phyloP scores from a whole-genome alignment of 805 yeast species.

The Millerozyma acaciae region DNA sequence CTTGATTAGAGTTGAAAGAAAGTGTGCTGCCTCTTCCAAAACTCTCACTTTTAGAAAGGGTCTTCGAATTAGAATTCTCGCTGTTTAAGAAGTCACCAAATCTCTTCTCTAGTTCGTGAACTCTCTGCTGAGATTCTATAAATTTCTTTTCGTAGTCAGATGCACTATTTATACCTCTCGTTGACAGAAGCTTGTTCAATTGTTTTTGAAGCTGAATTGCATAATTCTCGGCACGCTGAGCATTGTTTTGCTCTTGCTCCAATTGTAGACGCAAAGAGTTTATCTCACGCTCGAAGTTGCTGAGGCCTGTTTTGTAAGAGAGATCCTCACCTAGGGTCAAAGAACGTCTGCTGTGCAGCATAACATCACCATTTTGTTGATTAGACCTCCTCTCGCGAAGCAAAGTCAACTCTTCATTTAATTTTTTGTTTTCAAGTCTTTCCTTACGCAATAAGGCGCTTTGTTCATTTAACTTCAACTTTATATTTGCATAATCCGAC shows the following conservation, averaged over 20 bases:
- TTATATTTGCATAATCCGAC: constrained; percentile 46
- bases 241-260: constrained; percentile 49
- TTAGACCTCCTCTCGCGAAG: constrained; percentile 63
- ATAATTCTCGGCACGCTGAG: constrained; percentile 48
- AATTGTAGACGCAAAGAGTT: constrained; percentile 46
- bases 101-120: constrained; percentile 29
- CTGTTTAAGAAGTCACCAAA: constrained; percentile 21
- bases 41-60: constrained; percentile 31
- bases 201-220: constrained; percentile 43
- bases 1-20: constrained; percentile 32
- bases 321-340: constrained; percentile 32
- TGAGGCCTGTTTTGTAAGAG: constrained; percentile 9
- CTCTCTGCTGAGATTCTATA: constrained; percentile 31
- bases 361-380: constrained; percentile 42
- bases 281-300: constrained; percentile 38
- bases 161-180: constrained; percentile 31
- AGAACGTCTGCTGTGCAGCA: constrained; percentile 24
- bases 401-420: constrained; percentile 55
- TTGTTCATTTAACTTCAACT: constrained; percentile 50
- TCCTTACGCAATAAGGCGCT: constrained; percentile 48
- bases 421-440: constrained; percentile 39
- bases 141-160: constrained; percentile 35
- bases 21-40: constrained; percentile 24
- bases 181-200: constrained; percentile 38
- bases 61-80: constrained; percentile 9